Percentiles rank a stretch among this genome's conserved stretches.
phyloP scores from a whole-genome alignment of 148 eudicot species.

The Chenopodium berlandieri region DNA sequence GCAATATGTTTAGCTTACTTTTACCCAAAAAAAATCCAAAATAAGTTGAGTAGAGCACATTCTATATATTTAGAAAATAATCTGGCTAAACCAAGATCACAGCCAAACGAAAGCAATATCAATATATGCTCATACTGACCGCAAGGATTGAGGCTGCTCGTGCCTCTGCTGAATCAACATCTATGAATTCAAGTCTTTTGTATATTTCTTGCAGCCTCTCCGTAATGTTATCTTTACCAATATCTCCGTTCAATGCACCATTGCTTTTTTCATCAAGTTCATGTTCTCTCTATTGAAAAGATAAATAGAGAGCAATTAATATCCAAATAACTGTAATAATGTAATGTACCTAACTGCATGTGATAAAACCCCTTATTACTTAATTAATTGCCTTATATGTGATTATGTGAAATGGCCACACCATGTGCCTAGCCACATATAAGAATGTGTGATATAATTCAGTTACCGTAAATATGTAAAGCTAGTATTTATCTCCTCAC shows the following conservation, averaged over 20 bases:
- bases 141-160: constrained; percentile 97
- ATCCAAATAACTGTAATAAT: background rate
- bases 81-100: background rate
- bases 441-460: too few species aligned
- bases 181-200: constrained; percentile 89
- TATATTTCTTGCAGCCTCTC: constrained; percentile 83
- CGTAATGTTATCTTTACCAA: constrained; percentile 51
- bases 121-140: constrained; percentile 43
- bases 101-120: constrained; percentile 1
- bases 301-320: constrained; percentile 3
- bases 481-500: too few species aligned
- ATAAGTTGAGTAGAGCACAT: background rate
- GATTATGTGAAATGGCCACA: too few species aligned
- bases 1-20: too few species aligned
- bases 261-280: constrained; percentile 55
- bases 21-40: too few species aligned
- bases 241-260: constrained; percentile 39
- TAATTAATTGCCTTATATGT: too few species aligned
- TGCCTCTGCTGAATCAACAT: constrained; percentile 92
- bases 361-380: too few species aligned
- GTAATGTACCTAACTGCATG: background rate
- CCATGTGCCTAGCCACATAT: too few species aligned
- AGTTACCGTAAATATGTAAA: too few species aligned
- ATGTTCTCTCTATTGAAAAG: constrained; percentile 52
- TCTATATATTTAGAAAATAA: background rate